Percentiles rank a stretch among this genome's conserved stretches.
Evolutionary conservation across 2,329 filamentous ascomycete genomes (phyloP).

Genomic region (Amesomyces nigricolor): DNA sequence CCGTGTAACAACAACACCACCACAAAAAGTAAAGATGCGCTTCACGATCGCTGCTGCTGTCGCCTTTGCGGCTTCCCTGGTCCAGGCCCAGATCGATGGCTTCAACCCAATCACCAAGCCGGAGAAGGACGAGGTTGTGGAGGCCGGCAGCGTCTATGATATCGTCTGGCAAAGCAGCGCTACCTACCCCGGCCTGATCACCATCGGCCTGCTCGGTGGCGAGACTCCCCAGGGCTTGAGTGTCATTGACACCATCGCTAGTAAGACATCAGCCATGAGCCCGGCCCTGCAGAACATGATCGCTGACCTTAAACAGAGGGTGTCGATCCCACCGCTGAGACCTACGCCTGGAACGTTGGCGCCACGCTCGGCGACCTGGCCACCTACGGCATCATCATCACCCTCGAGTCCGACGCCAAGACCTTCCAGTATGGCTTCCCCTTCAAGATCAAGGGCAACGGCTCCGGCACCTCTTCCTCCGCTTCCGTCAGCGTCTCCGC

Average conservation of each 20-base stretch:
- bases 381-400: conserved; percentile 55
- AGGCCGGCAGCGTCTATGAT: conserved; percentile 44
- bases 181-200: conserved; percentile 40
- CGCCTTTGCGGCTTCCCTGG: conserved; percentile 47
- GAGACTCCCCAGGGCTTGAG: conserved; percentile 38
- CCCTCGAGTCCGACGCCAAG: conserved; percentile 40
- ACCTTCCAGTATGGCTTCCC: conserved; percentile 59
- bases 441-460: conserved; percentile 46
- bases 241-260: conserved; percentile 39
- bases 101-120: conserved; percentile 52
- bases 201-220: conserved; percentile 53
- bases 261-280: conserved; percentile 38
- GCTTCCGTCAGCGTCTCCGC: conserved; percentile 24
- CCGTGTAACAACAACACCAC: conserved; percentile 16
- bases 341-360: conserved; percentile 48
- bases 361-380: conserved; percentile 38
- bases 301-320: conserved; percentile 34
- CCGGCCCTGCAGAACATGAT: not conserved
- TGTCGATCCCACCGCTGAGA: conserved; percentile 40
- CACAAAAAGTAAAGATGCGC: conserved; percentile 43
- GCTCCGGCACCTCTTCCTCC: conserved; percentile 21
- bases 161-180: conserved; percentile 46
- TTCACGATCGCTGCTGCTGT: conserved; percentile 45
- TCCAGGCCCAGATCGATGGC: conserved; percentile 48
- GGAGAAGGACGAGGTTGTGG: conserved; percentile 37